phyloP scores from a whole-genome alignment of 2,329 filamentous ascomycete genomes.

The Venturia asperata region DNA sequence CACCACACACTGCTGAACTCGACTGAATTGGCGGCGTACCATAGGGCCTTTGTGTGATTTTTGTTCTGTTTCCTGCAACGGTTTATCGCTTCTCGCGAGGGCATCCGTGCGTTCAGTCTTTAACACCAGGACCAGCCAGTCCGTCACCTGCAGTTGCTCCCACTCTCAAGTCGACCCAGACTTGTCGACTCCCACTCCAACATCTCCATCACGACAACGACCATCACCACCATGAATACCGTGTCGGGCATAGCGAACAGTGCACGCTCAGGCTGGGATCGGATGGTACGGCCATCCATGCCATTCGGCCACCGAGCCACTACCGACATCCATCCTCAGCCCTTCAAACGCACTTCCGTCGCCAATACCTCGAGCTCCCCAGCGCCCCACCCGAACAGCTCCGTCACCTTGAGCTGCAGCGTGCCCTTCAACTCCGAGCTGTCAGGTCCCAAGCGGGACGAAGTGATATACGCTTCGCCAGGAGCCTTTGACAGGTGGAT shows the following conservation, averaged over 20 bases:
- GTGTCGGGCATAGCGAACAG: constrained; percentile 48
- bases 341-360: constrained; percentile 51
- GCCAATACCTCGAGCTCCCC: constrained; percentile 28
- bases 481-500: constrained; percentile 89
- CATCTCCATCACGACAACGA: background rate
- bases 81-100: background rate
- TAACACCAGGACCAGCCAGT: background rate
- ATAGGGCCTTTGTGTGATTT: background rate
- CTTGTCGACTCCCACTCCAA: background rate
- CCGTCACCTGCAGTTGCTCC: background rate
- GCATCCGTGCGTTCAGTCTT: constrained; percentile 3
- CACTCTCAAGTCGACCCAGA: too few species aligned
- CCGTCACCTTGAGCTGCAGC: constrained; percentile 93
- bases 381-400: constrained; percentile 63
- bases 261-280: constrained; percentile 61
- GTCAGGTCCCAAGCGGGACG: constrained; percentile 84
- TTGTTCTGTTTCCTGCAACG: constrained; percentile 1
- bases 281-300: constrained; percentile 52
- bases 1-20: background rate
- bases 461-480: constrained; percentile 85
- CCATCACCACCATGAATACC: constrained; percentile 11
- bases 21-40: background rate
- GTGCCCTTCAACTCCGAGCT: constrained; percentile 92
- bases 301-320: constrained; percentile 54
- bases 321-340: constrained; percentile 27